Evolutionary conservation across 2,329 filamentous ascomycete genomes (phyloP), one percentile per base, ranked within the genome.

Genomic region (Venturia asperata): DNA sequence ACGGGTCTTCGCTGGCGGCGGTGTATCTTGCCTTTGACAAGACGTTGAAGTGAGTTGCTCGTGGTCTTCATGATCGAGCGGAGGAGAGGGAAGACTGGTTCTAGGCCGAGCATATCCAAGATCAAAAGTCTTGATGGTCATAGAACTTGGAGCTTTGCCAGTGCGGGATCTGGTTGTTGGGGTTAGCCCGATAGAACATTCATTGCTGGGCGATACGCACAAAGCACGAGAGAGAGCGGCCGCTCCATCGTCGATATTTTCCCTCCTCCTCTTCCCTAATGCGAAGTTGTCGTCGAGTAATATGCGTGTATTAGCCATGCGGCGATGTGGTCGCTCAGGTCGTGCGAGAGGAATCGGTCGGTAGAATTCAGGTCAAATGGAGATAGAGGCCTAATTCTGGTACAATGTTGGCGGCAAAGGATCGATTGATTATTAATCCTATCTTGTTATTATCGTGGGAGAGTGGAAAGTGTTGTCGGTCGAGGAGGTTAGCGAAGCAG

Each of bases 221-320:
- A 37, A 24, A 11, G 52, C 30, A 15, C 19, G 52, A 19, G 52
- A 58, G 30, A 58, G 15, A 15, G 52, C 52, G 17, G 52, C 52
- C 6, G 52, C 15, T 19, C 52, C 52, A 37, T 58, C 30, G 10
- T 58, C 52, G 15, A n/a, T 24, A 27, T 58, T 19, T 5, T 34
- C 19, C 17, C 52, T 58, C 30, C 52, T 37, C 30, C 52, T 58
- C 30, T 58, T 58, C 15, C 52, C 52, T 58, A 58, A 37, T 1
- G 30, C 52, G 52, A 58, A 58, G 52, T 58, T 58, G 52, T 58
- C 52, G 17, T 58, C 52, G 30, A 58, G 52, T 37, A 58, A 34
- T 3, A 58, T 58, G 27, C 19, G 52, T 37, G 52, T 37, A 15
- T 13, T 5, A 58, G 27, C 30, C 52, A 37, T 58, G 27, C 52